These are phyloP conservation scores for Fonsecaea monophora DNA, from an alignment of 2,329 filamentous ascomycete genomes.

Conservation along the genomic window DNA sequence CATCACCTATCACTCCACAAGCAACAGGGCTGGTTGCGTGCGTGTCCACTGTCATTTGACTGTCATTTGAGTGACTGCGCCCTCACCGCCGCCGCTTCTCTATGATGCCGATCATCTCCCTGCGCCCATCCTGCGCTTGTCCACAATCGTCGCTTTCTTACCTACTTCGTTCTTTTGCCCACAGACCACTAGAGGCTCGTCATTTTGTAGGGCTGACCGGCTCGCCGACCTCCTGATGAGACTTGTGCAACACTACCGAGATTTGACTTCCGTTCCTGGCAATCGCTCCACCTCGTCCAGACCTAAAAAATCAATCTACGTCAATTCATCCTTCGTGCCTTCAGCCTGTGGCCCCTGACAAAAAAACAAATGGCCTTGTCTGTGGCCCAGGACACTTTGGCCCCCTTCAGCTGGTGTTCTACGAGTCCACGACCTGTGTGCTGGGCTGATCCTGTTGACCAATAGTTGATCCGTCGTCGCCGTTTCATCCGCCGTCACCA, in stretches of 20 bases:
- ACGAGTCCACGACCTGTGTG: neutral
- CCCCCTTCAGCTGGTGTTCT: neutral
- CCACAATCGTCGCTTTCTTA: neutral
- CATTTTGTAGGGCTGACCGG: slow-evolving; percentile 4
- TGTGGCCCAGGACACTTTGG: neutral
- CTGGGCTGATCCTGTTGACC: neutral
- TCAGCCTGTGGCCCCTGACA: neutral
- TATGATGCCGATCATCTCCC: too few species aligned
- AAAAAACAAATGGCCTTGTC: neutral
- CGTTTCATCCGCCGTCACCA: neutral
- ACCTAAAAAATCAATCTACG: neutral
- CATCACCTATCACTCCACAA: too few species aligned
- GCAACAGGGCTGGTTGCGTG: too few species aligned
- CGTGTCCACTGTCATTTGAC: too few species aligned
- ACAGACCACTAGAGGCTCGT: neutral
- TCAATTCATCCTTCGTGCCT: slow-evolving; percentile 7
- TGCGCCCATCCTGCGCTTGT: too few species aligned
- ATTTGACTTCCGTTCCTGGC: neutral
- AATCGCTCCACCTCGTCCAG: neutral
- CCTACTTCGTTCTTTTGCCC: too few species aligned
- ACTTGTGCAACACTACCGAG: neutral
- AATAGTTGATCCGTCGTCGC: neutral
- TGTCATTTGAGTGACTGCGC: too few species aligned
- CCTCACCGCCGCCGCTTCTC: too few species aligned
- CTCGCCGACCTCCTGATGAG: neutral